Percentiles rank a stretch among this genome's conserved stretches.
These are phyloP conservation scores for Phytophthora chlamydospora DNA, from an alignment of 352 stramenopile species.

Conservation along the genomic window DNA sequence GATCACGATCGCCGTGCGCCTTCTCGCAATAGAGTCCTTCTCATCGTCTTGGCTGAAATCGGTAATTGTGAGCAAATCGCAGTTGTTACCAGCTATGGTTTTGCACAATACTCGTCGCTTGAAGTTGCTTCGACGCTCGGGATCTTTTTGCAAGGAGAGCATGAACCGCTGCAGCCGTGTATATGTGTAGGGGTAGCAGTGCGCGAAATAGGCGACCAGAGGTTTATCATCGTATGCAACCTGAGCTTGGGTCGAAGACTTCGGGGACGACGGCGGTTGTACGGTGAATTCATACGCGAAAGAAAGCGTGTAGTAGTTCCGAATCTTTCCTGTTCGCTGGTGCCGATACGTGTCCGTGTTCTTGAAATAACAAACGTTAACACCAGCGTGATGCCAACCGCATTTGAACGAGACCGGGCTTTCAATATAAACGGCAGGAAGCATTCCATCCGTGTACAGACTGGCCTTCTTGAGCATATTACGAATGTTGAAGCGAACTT, in stretches of 20 bases:
- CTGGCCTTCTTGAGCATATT: constrained; percentile 90
- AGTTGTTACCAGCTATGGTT: constrained; percentile 86
- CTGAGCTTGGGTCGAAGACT: constrained; percentile 3
- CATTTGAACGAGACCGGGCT: constrained; percentile 18
- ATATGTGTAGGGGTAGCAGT: constrained; percentile 91
- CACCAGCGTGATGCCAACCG: constrained; percentile 75
- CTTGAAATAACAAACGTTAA: constrained; percentile 87
- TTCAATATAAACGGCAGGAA: constrained; percentile 73
- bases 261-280: constrained; percentile 4
- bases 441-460: constrained; percentile 90
- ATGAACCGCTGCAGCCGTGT: constrained; percentile 67
- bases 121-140: constrained; percentile 50
- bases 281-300: constrained; percentile 75
- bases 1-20: constrained; percentile 74
- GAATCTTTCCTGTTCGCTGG: constrained; percentile 47
- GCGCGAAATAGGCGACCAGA: constrained; percentile 71
- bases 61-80: constrained; percentile 91
- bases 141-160: constrained; percentile 58
- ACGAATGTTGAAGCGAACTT: constrained; percentile 83
- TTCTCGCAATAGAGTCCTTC: constrained; percentile 14
- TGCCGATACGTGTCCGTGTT: constrained; percentile 76
- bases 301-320: constrained; percentile 76
- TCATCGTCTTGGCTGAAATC: constrained; percentile 71
- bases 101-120: constrained; percentile 74
- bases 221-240: constrained; percentile 26